Evolutionary conservation across 306 rosid genomes (phyloP), one percentile per base, ranked within the genome.

Genomic region (Vigna hirtella): DNA sequence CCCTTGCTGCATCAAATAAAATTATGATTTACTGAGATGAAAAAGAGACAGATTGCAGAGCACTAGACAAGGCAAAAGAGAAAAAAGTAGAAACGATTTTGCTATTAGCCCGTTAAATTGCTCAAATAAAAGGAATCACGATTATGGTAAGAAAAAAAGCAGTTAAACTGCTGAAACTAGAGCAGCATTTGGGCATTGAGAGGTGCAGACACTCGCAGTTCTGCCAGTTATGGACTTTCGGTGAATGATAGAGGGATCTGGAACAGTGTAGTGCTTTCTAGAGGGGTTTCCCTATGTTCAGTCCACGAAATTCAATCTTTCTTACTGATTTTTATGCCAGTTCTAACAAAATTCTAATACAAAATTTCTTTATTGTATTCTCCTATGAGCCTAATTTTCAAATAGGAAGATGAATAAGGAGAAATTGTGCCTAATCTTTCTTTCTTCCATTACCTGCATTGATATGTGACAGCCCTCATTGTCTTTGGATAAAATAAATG

Each of bases 1-100:
- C 82, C 84, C 86, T 77, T 67, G 84, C 98, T 94, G 90, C 77
- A 58, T 47, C 30, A 13, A 70, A 48, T 45, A 45, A 73, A 69
- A 57, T 49, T 43, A 64, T 24, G 63, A 61, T 30, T 57, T 34
- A 77, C 57, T 78, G 57, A 75, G 70, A 65, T 50, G 76, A 57
- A 15, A 32, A 55, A 69, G 34, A 48, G 52, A 38, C 68, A 49
- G 24, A 43, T 20, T 69, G 66, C 48, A 53, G 5, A 3, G 77
- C 17, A 73, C 58, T 12, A 48, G 42, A 64, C 45, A 72, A 48
- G 49, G 40, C 16, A 12, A 79, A 32, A 30, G 16, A 63, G 42
- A 6, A 20, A 15, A 28, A 5, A 2, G 34, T 53, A 40, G 2
- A 26, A 26, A 26, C 3, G 28, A 2, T 26, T 26, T 26, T 26